A percentile compares a stretch with the other conserved stretches of the same genome.
These are phyloP conservation scores for Cochliopodium minus DNA, from an alignment of 208 protist species.

Conservation along the genomic window DNA sequence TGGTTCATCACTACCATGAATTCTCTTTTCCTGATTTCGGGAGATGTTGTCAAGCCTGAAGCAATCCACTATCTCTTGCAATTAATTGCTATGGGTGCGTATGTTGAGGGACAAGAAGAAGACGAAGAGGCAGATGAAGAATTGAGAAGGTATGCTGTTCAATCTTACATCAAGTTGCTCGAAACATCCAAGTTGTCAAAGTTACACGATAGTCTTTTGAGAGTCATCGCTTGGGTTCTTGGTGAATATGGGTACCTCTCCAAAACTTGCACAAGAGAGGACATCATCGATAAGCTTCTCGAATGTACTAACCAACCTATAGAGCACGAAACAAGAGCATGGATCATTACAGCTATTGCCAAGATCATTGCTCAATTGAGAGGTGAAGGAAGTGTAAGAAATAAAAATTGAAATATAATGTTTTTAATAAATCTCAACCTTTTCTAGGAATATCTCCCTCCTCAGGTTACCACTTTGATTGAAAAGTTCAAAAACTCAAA, in stretches of 20 bases:
- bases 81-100: constrained; percentile 65
- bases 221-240: constrained; percentile 65
- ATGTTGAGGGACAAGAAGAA: constrained; percentile 48
- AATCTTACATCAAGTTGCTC: constrained; percentile 46
- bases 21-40: constrained; percentile 47
- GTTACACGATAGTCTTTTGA: constrained; percentile 38
- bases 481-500: constrained; percentile 33
- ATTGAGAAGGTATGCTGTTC: constrained; percentile 48
- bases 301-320: constrained; percentile 41
- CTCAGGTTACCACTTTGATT: background rate
- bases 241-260: constrained; percentile 72
- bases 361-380: constrained; percentile 40
- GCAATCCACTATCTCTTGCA: constrained; percentile 65
- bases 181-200: constrained; percentile 18
- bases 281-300: constrained; percentile 44
- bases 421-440: no score
- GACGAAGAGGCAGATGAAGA: constrained; percentile 41
- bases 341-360: constrained; percentile 49
- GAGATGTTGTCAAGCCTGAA: constrained; percentile 41
- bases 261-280: constrained; percentile 24
- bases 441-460: no score
- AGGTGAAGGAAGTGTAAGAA: no score
- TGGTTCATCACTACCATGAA: constrained; percentile 76
- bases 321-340: constrained; percentile 31
- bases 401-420: no score